Conservation (phyloP, 768 basidiomycete species). For the Boletus sp. region DNA sequence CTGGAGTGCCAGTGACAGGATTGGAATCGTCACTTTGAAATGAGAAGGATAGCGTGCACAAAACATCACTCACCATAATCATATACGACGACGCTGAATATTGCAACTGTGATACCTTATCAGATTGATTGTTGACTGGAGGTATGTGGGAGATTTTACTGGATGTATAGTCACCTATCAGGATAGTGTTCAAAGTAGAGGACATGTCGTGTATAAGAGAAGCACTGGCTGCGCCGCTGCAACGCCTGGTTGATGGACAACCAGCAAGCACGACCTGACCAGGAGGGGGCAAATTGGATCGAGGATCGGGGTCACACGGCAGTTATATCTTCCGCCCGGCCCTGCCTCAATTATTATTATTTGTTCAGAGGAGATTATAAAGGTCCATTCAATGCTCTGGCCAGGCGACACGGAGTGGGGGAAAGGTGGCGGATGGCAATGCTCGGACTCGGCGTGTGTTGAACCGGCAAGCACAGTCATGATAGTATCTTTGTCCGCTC, state of each 20-base stretch:
- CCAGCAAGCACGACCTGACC: background rate
- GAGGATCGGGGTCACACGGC: background rate
- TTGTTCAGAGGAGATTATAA: too few relatives aligned
- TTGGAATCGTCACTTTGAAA: background rate
- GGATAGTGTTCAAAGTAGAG: background rate
- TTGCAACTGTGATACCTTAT: background rate
- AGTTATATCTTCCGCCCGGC: background rate
- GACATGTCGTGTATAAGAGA: background rate
- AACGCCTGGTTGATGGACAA: background rate
- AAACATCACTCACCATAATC: slow-evolving; percentile 6
- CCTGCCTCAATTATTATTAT: background rate
- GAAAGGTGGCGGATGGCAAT: too few relatives aligned
- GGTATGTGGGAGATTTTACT: background rate
- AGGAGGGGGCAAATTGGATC: background rate
- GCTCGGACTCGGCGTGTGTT: too few relatives aligned
- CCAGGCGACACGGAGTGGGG: too few relatives aligned
- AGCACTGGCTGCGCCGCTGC: background rate
- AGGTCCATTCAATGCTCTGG: too few relatives aligned
- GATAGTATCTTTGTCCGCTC: too few relatives aligned
- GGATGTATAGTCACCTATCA: background rate
- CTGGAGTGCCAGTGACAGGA: background rate
- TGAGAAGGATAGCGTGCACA: background rate
- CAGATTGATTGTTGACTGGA: background rate
- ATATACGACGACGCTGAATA: background rate
- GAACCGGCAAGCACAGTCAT: too few relatives aligned